Evolutionary conservation across 2,329 filamentous ascomycete species (phyloP), one percentile per base, ranked within the genome.

Genomic region (Aspergillus ochraceus): DNA sequence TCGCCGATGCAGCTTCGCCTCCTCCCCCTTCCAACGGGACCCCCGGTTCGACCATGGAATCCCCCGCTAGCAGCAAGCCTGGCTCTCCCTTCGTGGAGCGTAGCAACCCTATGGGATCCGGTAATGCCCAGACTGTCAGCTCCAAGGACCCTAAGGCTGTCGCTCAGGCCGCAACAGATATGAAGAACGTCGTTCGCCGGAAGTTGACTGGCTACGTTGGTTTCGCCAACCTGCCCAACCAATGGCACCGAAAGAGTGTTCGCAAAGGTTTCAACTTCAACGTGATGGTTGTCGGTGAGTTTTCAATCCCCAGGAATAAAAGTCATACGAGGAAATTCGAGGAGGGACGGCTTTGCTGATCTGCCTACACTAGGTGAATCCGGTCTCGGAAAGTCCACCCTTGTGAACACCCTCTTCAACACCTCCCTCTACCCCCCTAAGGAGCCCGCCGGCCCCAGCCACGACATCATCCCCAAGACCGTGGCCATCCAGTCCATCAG

Each of bases 211-310:
- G 95, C 75, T 99, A 98, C 73, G 95, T 99, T 73, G 95, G 95
- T 68, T 99, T 99, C 75, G 95, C 95, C 79, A 99, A 99, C 79
- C 82, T 99, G 76, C 95, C 95, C 66, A 99, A 99, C 83, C 95
- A 99, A 82, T 99, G 95, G 95, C 95, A 99, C 85, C 94, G 95
- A 80, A 99, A 99, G 90, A 97, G 93, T 87, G 95, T 99, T 74
- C 92, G 95, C 77, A 99, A 99, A 82, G 95, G 95, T 64, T 99
- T 99, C 87, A 99, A 98, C 87, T 99, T 99, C 86, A 99, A 99
- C 77, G 95, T 99, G 70, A 99, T 99, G 95, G 95, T 99, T 80
- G 95, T 99, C 81, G 95, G 95, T 98, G 85, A 75, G 93, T 89
- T 32, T n/a, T 6, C 4, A 5, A 14, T 4, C 14, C 12, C n/a